Conservation (phyloP, 192 early-diverging fungal species). For the Diversispora epigaea region DNA sequence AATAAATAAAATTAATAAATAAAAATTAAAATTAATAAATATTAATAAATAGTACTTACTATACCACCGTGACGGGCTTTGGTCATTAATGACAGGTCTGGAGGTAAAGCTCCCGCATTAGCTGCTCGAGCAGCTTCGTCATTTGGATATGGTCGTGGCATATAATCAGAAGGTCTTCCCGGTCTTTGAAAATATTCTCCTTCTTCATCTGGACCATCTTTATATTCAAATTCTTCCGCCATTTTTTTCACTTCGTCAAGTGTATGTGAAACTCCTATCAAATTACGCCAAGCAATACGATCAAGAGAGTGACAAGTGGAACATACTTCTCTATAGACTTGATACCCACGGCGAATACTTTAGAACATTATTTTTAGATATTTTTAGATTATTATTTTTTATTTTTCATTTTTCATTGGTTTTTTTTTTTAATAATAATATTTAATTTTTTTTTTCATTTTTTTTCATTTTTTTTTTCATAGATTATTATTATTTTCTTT, state of each 20-base stretch:
- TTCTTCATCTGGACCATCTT: constrained; percentile 88
- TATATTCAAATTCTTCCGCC: constrained; percentile 89
- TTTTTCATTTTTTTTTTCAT: neutral
- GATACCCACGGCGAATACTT: constrained; percentile 97
- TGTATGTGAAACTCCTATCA: constrained; percentile 92
- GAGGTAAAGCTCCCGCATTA: constrained; percentile 93
- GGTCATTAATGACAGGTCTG: constrained; percentile 92
- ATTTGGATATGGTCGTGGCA: constrained; percentile 91
- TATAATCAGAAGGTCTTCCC: constrained; percentile 90
- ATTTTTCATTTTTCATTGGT: neutral
- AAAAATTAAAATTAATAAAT: neutral
- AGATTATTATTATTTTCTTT: constrained; percentile 9
- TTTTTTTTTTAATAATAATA: neutral
- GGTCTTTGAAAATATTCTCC: constrained; percentile 93
- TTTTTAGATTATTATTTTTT: constrained; percentile 9
- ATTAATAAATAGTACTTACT: constrained; percentile 41
- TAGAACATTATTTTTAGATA: neutral
- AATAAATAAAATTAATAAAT: neutral
- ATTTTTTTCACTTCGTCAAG: constrained; percentile 91
- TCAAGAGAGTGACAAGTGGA: constrained; percentile 96
- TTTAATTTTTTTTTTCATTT: neutral
- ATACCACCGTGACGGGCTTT: constrained; percentile 94
- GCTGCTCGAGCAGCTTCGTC: constrained; percentile 95
- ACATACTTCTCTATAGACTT: constrained; percentile 98
- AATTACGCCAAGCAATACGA: constrained; percentile 90